Evolutionary conservation across 192 early-diverging fungal genomes (phyloP), one percentile per base, ranked within the genome.

Genomic region (Dispira parvispora): DNA sequence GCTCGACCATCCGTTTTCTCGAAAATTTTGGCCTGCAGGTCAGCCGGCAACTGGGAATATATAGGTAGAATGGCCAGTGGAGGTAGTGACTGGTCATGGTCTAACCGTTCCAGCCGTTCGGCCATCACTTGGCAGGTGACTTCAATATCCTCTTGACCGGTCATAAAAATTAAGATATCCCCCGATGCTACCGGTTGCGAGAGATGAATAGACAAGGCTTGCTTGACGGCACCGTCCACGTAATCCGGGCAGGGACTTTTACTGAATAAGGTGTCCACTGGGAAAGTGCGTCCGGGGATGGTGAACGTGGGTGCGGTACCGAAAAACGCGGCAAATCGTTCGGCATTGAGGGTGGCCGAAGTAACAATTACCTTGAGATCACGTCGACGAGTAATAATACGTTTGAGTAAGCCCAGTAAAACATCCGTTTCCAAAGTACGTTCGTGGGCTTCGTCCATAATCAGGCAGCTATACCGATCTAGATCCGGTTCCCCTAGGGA

Each of bases 401-500:
- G 83, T 68, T 92, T 94, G 67, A 99, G 76, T 63, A 97, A 68
- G 12, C 96, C 96, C 69, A 99, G 87, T 21, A 97, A 70, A 11
- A 99, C 92, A 76, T 99, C 96, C 3, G 96, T 99, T 65, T 80
- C 80, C 16, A 99, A 84, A 3, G 94, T 94, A 57, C 96, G 83
- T 75, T 99, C 96, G 83, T 99, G 96, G 20, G 96, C 96, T 69
- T 99, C 96, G 67, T 99, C 96, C 69, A 99, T 79, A 66, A 99
- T 86, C 42, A 99, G 79, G 11, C 90, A 86, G n/a, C 86, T 84
- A 74, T 99, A 99, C 62, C 86, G 84, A 11, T 68, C 75, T 67
- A 99, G 76, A 38, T 81, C 77, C 1, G 88, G 78, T 63, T 94
- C 89, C 0, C 91, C 82, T 54, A 99, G 77, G 63, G 89, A 87